Evolutionary conservation across 768 basidiomycete genomes (phyloP), one percentile per base, ranked within the genome.

Genomic region (Tylopilus intermedius): DNA sequence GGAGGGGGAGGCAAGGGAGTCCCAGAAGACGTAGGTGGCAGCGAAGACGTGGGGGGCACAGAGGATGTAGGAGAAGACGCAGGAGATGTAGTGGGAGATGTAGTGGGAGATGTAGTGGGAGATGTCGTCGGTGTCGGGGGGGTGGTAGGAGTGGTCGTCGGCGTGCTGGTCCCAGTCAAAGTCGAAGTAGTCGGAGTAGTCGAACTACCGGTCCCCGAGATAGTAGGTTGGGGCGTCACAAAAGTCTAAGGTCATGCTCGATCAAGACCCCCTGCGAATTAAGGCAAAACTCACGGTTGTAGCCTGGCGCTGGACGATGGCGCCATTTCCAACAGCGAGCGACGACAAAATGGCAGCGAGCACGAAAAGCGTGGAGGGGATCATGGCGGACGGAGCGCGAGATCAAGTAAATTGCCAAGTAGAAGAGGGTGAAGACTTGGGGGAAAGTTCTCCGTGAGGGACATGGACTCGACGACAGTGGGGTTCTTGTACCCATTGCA

Each of bases 261-360:
- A 3, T 6, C 15, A 1, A 18, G n/a, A 5, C n/a, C 38, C 8
- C 18, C n/a, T 14, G n/a, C n/a, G 38, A 18, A 5, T 7, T 7
- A 37, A 4, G 38, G 5, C 38, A 18, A 8, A 5, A 18, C 63
- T 64, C 22, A 64, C 63, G 35, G 42, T 43, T 39, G 11, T 62
- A 0, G 39, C 62, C 32, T 62, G 45, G 1, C 63, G 65, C 3
- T 53, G 40, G 7, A 66, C 2, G 33, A 61, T 24, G 6, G 42
- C 64, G 3, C 64, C 59, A 4, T 55, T 64, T 33, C 40, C 54
- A 10, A 45, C 43, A n/a, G 22, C 45, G 21, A 66, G 2, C 24
- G 24, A 24, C 24, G 24, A 24, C 2, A 24, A 24, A 3, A 24
- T 5, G 24, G 24, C 24, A 24, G 24, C 24, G 5, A 24, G 24